These are phyloP conservation scores for Teratosphaeria nubilosa DNA, from an alignment of 2,329 filamentous ascomycete species.

Conservation along the genomic window DNA sequence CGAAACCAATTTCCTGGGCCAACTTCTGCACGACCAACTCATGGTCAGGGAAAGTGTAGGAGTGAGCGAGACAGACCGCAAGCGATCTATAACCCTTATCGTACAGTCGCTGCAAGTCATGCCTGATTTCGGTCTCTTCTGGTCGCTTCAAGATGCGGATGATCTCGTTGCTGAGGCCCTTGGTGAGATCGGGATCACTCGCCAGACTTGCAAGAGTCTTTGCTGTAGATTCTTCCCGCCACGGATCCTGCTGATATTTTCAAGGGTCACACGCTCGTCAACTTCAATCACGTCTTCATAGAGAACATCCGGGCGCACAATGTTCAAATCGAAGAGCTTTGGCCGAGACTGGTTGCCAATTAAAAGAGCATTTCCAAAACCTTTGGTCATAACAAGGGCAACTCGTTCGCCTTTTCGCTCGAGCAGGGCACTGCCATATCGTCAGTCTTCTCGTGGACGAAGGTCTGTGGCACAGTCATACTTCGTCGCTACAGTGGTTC, in stretches of 20 bases:
- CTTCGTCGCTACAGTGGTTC: constrained; percentile 71
- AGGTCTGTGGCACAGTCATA: neutral
- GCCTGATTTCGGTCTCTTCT: constrained; percentile 43
- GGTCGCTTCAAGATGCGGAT: constrained; percentile 57
- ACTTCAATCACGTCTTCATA: constrained; percentile 75
- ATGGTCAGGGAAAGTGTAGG: constrained; percentile 78
- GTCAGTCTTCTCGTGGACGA: neutral
- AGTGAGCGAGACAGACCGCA: constrained; percentile 80
- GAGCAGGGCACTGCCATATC: constrained; percentile 57
- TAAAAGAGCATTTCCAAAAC: constrained; percentile 71
- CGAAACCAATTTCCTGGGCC: constrained; percentile 66
- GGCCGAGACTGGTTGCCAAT: constrained; percentile 85
- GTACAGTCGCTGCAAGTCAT: constrained; percentile 54
- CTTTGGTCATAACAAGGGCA: constrained; percentile 71
- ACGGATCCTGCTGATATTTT: constrained; percentile 62
- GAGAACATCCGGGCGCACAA: constrained; percentile 71
- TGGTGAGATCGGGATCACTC: constrained; percentile 47
- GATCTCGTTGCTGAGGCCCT: constrained; percentile 60
- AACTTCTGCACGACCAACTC: constrained; percentile 64
- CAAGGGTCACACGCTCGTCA: constrained; percentile 75
- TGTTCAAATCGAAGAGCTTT: constrained; percentile 78
- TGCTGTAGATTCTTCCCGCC: constrained; percentile 24
- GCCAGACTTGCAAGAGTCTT: constrained; percentile 1
- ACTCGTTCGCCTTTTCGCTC: constrained; percentile 82
- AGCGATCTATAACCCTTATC: constrained; percentile 63